Percentiles rank a stretch among this genome's conserved stretches.
Conservation (phyloP, 345 rosid genomes). For the Gossypium mustelinum region DNA sequence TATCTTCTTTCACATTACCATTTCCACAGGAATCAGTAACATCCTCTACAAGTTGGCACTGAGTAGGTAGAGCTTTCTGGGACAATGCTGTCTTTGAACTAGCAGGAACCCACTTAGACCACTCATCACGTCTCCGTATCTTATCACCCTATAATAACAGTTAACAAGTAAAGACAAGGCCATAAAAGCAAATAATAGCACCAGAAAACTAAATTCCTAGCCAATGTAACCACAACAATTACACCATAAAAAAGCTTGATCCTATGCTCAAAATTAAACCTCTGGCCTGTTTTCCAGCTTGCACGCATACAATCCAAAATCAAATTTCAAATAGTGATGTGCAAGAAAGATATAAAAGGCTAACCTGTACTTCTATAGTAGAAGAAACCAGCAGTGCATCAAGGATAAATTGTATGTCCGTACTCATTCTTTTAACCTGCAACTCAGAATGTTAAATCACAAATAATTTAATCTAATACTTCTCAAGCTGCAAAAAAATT, state of each 20-base stretch:
- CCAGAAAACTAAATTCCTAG: neutral
- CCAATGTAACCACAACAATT: constrained; percentile 2
- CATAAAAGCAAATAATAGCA: neutral
- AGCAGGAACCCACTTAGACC: constrained; percentile 72
- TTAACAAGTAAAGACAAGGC: constrained; percentile 15
- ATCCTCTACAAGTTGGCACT: constrained; percentile 33
- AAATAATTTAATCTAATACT: neutral
- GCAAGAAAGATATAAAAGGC: constrained; percentile 23
- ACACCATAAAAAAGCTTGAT: neutral
- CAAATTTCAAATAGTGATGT: neutral
- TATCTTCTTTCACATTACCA: constrained; percentile 27
- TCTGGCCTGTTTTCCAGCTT: neutral
- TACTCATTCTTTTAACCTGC: constrained; percentile 85
- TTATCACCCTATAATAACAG: constrained; percentile 56
- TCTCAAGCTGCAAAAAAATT: neutral
- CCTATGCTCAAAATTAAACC: neutral
- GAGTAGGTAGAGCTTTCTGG: constrained; percentile 31
- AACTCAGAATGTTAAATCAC: constrained; percentile 19
- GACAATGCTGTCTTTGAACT: constrained; percentile 20
- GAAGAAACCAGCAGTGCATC: constrained; percentile 62
- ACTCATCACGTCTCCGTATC: constrained; percentile 64
- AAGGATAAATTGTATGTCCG: constrained; percentile 66
- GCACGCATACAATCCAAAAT: neutral
- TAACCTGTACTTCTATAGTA: constrained; percentile 75
- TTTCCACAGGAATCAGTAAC: constrained; percentile 22